Evolutionary conservation across 148 eudicot genomes (phyloP).

Genomic region (Rhododendron mucronatum): DNA sequence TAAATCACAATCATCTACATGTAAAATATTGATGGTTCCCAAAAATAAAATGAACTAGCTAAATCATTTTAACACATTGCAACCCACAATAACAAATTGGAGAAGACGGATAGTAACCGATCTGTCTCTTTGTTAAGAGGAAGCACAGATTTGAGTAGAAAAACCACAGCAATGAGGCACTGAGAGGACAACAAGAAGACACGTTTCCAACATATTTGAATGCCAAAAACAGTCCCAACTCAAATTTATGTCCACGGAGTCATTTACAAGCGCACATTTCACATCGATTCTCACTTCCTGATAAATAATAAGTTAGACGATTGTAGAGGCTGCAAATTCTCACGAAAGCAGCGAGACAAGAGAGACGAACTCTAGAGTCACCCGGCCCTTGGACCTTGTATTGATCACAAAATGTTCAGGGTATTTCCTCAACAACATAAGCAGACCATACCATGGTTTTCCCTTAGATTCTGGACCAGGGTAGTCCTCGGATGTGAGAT

Average conservation of each 20-base stretch:
- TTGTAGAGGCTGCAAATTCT: slow-evolving; percentile 15
- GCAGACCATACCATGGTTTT: slow-evolving; percentile 91
- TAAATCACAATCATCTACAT: too few species aligned
- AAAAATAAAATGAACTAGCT: too few species aligned
- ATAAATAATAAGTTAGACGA: not conserved
- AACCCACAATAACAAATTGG: not conserved
- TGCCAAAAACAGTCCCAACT: not conserved
- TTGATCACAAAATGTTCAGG: slow-evolving; percentile 96
- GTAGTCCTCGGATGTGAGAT: slow-evolving; percentile 81
- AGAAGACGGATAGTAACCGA: not conserved
- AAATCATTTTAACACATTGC: too few species aligned
- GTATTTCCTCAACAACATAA: slow-evolving; percentile 80
- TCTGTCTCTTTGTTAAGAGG: too few species aligned
- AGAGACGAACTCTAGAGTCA: slow-evolving; percentile 79
- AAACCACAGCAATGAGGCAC: not conserved
- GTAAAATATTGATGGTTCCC: too few species aligned
- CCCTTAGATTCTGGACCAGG: slow-evolving; percentile 62
- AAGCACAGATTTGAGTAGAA: not conserved
- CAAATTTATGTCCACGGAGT: not conserved
- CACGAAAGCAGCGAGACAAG: slow-evolving; percentile 84
- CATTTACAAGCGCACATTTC: not conserved
- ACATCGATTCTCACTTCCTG: not conserved
- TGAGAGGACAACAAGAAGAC: not conserved
- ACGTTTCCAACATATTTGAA: not conserved
- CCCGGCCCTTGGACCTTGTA: slow-evolving; percentile 73